Conservation (phyloP, 1,139 yeast genomes). For the Geotrichum reessii region DNA sequence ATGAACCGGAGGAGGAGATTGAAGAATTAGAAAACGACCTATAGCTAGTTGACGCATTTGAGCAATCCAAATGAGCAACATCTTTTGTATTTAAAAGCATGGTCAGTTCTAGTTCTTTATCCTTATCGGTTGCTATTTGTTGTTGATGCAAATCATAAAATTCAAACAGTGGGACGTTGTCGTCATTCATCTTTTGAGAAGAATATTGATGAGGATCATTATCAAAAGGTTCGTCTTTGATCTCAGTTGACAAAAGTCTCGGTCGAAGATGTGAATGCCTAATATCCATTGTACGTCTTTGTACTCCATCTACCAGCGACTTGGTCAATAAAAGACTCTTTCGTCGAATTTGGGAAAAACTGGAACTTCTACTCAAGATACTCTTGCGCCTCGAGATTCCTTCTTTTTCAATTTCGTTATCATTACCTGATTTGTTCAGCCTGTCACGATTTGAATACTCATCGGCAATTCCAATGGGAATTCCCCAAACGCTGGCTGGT, state of each 20-base stretch:
- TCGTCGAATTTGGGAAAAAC: not conserved
- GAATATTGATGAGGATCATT: not conserved
- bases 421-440: not conserved
- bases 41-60: not conserved
- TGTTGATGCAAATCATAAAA: not conserved
- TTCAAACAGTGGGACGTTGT: not conserved
- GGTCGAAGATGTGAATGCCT: conserved; percentile 72
- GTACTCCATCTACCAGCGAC: conserved; percentile 37
- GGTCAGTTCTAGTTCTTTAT: not conserved
- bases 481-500: conserved; percentile 52
- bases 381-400: not conserved
- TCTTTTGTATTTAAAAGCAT: not conserved
- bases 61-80: not conserved
- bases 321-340: conserved; percentile 27
- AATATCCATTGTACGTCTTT: conserved; percentile 44
- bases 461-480: conserved; percentile 60
- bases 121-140: not conserved
- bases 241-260: conserved; percentile 70
- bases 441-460: not conserved
- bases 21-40: conserved; percentile 4
- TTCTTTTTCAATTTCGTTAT: not conserved
- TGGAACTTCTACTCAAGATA: not conserved
- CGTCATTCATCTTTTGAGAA: not conserved
- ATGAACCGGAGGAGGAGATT: conserved; percentile 1
- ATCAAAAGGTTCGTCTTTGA: conserved; percentile 46